These are phyloP conservation scores for Lachancea mirantina DNA, from an alignment of 805 yeast species.

Conservation along the genomic window DNA sequence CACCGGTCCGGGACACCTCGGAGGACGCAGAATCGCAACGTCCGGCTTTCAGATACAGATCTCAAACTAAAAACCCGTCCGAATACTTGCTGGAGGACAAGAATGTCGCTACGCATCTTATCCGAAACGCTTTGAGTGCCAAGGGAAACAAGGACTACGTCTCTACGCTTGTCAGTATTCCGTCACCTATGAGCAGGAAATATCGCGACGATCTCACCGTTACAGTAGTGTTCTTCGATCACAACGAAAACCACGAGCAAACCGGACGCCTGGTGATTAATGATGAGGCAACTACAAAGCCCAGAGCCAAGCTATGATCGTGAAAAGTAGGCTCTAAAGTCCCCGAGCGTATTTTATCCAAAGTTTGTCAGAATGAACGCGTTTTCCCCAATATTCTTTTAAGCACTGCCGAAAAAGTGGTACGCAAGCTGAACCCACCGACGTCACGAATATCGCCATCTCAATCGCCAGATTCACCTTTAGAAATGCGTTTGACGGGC, in stretches of 20 bases:
- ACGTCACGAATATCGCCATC: too few relatives aligned
- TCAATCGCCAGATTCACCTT: too few relatives aligned
- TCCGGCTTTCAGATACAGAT: slow-evolving; percentile 62
- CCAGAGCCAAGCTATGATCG: slow-evolving; percentile 21
- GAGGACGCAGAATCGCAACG: slow-evolving; percentile 50
- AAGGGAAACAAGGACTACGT: slow-evolving; percentile 84
- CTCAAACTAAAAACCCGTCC: slow-evolving; percentile 19
- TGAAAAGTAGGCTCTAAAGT: too few relatives aligned
- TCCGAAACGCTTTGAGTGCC: slow-evolving; percentile 88
- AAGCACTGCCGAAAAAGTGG: too few relatives aligned
- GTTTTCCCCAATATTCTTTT: too few relatives aligned
- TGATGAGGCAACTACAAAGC: slow-evolving; percentile 22
- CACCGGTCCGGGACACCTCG: slow-evolving; percentile 57
- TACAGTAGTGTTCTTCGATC: slow-evolving; percentile 83
- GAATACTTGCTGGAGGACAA: slow-evolving; percentile 67
- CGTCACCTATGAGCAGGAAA: slow-evolving; percentile 82
- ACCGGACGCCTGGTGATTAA: slow-evolving; percentile 21
- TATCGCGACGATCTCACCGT: slow-evolving; percentile 96
- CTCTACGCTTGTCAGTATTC: slow-evolving; percentile 81
- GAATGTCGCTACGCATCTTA: slow-evolving; percentile 87
- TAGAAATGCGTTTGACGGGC: too few relatives aligned
- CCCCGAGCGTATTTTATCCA: too few relatives aligned
- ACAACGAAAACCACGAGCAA: slow-evolving; percentile 26
- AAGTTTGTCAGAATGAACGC: too few relatives aligned
- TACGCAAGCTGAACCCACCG: too few relatives aligned